Evolutionary conservation across 805 yeast genomes (phyloP).

Genomic region (Grigorovia yakushimaensis): DNA sequence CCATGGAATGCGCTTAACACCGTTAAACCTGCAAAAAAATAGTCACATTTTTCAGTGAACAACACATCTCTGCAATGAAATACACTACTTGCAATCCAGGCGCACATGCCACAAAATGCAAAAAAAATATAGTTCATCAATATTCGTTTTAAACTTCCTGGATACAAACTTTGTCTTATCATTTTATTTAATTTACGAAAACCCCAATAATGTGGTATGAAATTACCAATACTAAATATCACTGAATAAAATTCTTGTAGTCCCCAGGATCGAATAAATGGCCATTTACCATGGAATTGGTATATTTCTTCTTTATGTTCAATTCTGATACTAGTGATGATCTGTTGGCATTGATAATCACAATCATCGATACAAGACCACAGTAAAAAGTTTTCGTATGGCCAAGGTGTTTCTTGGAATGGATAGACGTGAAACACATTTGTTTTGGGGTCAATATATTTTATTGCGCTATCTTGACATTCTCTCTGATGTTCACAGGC

Average conservation of each 20-base stretch:
- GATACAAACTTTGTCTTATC: conserved; percentile 7
- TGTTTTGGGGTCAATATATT: conserved; percentile 19
- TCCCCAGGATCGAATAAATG: conserved; percentile 68
- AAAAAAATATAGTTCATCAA: conserved; percentile 27
- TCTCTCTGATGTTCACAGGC: conserved; percentile 35
- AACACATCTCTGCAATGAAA: conserved; percentile 82
- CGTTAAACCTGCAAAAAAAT: conserved; percentile 86
- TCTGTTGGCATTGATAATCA: conserved; percentile 86
- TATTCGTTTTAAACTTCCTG: not conserved
- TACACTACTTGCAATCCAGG: conserved; percentile 80
- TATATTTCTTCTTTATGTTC: conserved; percentile 41
- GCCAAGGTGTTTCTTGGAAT: conserved; percentile 22
- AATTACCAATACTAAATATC: conserved; percentile 64
- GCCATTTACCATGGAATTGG: conserved; percentile 98
- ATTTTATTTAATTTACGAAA: conserved; percentile 27
- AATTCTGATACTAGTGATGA: conserved; percentile 50
- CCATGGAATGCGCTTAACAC: conserved; percentile 74
- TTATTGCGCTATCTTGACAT: conserved; percentile 15
- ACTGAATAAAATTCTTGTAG: conserved; percentile 79
- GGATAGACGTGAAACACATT: conserved; percentile 16
- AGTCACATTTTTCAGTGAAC: conserved; percentile 77
- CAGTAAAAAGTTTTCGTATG: conserved; percentile 36
- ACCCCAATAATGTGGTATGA: conserved; percentile 52
- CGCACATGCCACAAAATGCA: conserved; percentile 60
- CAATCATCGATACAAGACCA: conserved; percentile 81